Base-by-base conservation (phyloP, 257 asterid species). In the Mitragyna speciosa region DNA sequence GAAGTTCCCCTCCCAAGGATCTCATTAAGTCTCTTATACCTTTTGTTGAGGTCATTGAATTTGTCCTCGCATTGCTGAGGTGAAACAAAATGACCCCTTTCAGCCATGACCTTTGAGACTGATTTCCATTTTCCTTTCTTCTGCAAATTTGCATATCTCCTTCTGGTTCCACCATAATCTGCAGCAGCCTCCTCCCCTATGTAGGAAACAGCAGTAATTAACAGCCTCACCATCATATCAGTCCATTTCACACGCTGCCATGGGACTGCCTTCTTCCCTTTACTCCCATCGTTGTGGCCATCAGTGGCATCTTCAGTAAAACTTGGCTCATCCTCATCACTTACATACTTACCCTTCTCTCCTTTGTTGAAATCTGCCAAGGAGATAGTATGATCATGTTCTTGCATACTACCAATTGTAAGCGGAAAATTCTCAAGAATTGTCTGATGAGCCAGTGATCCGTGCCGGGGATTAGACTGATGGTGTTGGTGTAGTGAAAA, bases 11-110 rank as follows among this genome's bases (percentile, higher is more conserved):
- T 87, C 51, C 98, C 98, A 0, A 94, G 84, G 41, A 94, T 92
- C 89, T 94, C 97, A 28, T 94, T 92, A 3, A 94, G 95, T 83
- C 97, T 91, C 86, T 94, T 94, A 78, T 94, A 94, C 82, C 97
- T 88, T 85, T 94, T 94, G 78, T 94, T 92, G 17, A 94, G 93
- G 84, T 94, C 98, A 54, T 92, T 93, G 84, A 93, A 93, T 84
- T 94, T 94, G 80, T 94, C 98, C 88, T 93, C 98, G 36, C 98
- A 94, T 78, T 94, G 97, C 81, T 94, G 98, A 14, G 98, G 98
- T 0, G 98, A 94, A 77, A 91, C 97, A 47, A 86, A 87, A 82
- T 88, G 92, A 30, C 91, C 93, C 90, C 98, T 88, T 83, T 92
- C 97, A 47, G 97, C 98, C 97, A 93, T 90, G 58, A 88, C 97